Conservation (phyloP, 106 monocot genomes). For the Platanthera guangdongensis region DNA sequence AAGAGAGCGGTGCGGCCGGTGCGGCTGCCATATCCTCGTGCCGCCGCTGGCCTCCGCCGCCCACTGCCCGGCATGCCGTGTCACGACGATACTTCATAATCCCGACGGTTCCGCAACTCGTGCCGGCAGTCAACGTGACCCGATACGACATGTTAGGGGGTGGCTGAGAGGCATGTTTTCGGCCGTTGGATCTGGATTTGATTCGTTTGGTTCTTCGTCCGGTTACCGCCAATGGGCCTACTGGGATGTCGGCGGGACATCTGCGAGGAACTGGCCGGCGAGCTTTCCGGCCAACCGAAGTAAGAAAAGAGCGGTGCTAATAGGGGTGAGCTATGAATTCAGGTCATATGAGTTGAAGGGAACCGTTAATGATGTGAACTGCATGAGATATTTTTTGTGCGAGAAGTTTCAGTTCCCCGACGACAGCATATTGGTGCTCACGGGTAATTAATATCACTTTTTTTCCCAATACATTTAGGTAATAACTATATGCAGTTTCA, state of each 20-base stretch:
- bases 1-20: slow-evolving; percentile 17
- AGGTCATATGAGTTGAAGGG: slow-evolving; percentile 69
- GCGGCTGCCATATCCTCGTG: slow-evolving; percentile 16
- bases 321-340: slow-evolving; percentile 32
- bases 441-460: slow-evolving; percentile 22
- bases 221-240: neutral
- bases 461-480: neutral
- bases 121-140: neutral
- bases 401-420: slow-evolving; percentile 35
- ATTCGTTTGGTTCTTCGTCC: neutral
- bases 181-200: neutral
- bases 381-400: slow-evolving; percentile 45
- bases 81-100: slow-evolving; percentile 6
- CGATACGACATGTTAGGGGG: slow-evolving; percentile 9
- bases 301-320: slow-evolving; percentile 40
- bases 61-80: slow-evolving; percentile 27
- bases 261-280: slow-evolving; percentile 2
- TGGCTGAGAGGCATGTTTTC: slow-evolving; percentile 31
- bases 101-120: neutral
- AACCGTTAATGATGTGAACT: slow-evolving; percentile 73
- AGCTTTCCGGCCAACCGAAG: slow-evolving; percentile 24
- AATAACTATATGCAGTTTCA: no score
- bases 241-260: neutral
- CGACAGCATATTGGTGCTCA: slow-evolving; percentile 57
- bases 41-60: slow-evolving; percentile 13